Conservation (phyloP, 2,329 filamentous ascomycete genomes). For the Polychaeton citri region DNA sequence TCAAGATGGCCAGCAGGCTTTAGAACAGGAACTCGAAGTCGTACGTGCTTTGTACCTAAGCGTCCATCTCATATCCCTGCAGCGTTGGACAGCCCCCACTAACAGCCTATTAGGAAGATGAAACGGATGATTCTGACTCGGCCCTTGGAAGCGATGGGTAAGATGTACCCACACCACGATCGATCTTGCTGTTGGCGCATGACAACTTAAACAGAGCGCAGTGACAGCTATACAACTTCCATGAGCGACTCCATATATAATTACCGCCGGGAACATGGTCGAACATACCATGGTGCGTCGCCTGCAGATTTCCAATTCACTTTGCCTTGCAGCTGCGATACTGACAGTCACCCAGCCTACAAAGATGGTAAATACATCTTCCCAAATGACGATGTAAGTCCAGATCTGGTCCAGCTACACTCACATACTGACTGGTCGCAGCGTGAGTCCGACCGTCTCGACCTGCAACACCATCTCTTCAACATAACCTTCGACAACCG, state of each 20-base stretch:
- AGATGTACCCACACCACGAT: constrained; percentile 1
- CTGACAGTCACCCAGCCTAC: constrained; percentile 14
- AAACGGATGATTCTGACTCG: constrained; percentile 17
- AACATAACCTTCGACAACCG: constrained; percentile 34
- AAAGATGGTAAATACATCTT: constrained; percentile 28
- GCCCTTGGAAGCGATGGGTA: constrained; percentile 23
- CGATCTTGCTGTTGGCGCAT: background rate
- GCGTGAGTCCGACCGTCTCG: constrained; percentile 24
- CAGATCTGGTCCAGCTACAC: constrained; percentile 8
- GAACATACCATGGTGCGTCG: constrained; percentile 23
- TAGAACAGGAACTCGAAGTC: constrained; percentile 20
- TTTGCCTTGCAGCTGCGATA: background rate
- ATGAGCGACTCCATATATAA: constrained; percentile 24
- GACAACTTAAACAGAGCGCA: constrained; percentile 8
- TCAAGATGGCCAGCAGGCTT: constrained; percentile 12
- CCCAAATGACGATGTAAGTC: constrained; percentile 25
- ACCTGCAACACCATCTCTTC: constrained; percentile 31
- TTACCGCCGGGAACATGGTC: constrained; percentile 23
- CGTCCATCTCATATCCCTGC: too few species aligned
- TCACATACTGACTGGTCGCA: too few species aligned
- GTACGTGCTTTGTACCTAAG: too few species aligned
- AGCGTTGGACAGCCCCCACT: too few species aligned
- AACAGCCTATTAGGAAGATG: background rate
- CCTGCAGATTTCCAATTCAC: background rate
- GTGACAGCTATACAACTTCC: constrained; percentile 21